Base-by-base conservation (phyloP, 129 eudicot genomes). In the Centrapalus pauciflorus region DNA sequence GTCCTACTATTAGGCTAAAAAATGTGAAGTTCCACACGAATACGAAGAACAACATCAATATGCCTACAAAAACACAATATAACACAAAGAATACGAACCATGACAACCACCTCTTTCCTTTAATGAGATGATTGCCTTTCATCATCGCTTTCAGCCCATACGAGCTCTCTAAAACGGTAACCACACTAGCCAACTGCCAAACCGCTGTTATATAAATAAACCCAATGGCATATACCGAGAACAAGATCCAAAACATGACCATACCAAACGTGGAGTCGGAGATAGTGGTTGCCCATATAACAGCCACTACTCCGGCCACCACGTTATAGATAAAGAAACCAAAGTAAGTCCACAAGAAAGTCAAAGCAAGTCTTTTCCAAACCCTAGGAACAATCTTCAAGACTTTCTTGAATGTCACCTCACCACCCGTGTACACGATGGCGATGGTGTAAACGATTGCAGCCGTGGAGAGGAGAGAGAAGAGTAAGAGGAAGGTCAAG, bases 181-280 rank as follows among this genome's bases (percentile, higher is more conserved):
- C 71, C 21, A 76, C 78, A 57, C 75, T 76, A 8, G 84, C 81
- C 2, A 80, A 2, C 24, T 80, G 85, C 85, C 85, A 80, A 30
- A 80, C 20, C 3, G 68, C 57, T 2, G 67, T 71, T 48, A 80
- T 38, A 19, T 80, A 80, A 1, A 75, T 35, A 56, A 70, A 66
- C 45, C 77, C 85, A 7, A 80, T 55, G 61, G 3, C 16, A 43
- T 73, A 79, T 32, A 73, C 7, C 48, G n/a, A 3, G 20, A 58
- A 21, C 17, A 70, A 38, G 26, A 70, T 24, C 57, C 41, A 48
- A 65, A 70, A 20, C 43, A 75, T 0, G 17, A 40, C 6, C 0
- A 0, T 0, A 9, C 82, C 82, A 27, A 77, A 71, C 0, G 74
- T 71, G 11, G 25, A 30, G 5, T 35, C 13, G 8, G 73, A 28